These are phyloP conservation scores for Candida nemodendra DNA, from an alignment of 805 yeast genomes.

Conservation along the genomic window DNA sequence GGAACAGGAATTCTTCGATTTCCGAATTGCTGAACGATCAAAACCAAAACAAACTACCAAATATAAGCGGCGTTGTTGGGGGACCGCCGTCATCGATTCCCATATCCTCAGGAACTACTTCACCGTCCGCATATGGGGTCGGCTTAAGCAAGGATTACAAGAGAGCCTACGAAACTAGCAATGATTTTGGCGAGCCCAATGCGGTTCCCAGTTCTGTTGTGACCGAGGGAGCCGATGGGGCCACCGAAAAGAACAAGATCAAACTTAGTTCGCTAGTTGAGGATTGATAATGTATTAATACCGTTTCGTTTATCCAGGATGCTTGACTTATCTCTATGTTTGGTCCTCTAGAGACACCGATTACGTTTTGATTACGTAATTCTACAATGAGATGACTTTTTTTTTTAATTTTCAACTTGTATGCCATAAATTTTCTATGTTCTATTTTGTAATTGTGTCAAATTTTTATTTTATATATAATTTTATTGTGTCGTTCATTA, in stretches of 20 bases:
- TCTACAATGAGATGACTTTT: no score
- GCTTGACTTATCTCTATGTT: no score
- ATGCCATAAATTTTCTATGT: no score
- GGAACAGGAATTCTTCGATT: conserved; percentile 31
- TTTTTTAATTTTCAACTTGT: no score
- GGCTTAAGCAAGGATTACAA: conserved; percentile 7
- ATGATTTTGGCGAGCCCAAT: conserved; percentile 2
- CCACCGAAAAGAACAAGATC: conserved; percentile 10
- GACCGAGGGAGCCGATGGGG: conserved; percentile 1
- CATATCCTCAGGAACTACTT: conserved; percentile 5
- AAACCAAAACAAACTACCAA: conserved; percentile 10
- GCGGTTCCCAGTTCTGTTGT: not conserved
- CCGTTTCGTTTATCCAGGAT: no score
- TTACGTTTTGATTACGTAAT: no score
- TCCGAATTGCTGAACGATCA: conserved; percentile 27
- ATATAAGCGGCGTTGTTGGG: not conserved
- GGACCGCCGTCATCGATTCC: conserved; percentile 1
- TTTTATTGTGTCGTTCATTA: no score
- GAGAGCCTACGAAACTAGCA: conserved; percentile 6
- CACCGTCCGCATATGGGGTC: conserved; percentile 4
- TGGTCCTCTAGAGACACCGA: no score
- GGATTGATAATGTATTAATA: conserved; percentile 1
- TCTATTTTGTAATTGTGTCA: no score
- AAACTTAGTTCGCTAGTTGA: conserved; percentile 14
- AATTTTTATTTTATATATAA: no score